These are phyloP conservation scores for Coemansia guatemalensis DNA, from an alignment of 192 early-diverging fungal species.

Conservation along the genomic window DNA sequence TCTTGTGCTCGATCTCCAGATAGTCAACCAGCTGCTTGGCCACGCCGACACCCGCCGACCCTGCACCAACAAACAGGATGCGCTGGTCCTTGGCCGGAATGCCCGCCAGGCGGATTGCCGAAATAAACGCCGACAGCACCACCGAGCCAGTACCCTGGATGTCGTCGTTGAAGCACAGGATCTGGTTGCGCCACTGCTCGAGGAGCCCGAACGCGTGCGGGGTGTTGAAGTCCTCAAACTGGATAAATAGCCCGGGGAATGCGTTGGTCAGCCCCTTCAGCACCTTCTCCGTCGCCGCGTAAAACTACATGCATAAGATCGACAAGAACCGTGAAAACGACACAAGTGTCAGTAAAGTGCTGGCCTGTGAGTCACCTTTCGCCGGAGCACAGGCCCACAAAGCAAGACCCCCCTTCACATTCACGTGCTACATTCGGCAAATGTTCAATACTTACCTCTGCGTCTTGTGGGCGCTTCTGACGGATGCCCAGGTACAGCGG, in stretches of 20 bases:
- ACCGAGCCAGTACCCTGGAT: constrained; percentile 78
- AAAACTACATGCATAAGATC: constrained; percentile 57
- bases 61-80: constrained; percentile 93
- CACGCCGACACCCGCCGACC: constrained; percentile 93
- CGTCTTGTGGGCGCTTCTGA: constrained; percentile 63
- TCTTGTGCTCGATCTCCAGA: constrained; percentile 70
- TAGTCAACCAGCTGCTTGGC: constrained; percentile 87
- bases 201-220: constrained; percentile 89
- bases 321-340: not conserved
- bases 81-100: constrained; percentile 74
- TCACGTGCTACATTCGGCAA: not conserved
- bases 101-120: constrained; percentile 68
- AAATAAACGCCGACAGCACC: constrained; percentile 89
- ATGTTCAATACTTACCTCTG: constrained; percentile 42
- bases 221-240: constrained; percentile 96
- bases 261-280: constrained; percentile 64
- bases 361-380: not conserved
- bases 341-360: not conserved
- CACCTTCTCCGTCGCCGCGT: constrained; percentile 79
- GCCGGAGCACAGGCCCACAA: constrained; percentile 9
- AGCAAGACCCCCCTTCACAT: not conserved
- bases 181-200: constrained; percentile 71
- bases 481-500: constrained; percentile 86
- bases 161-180: constrained; percentile 90
- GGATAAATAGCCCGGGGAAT: constrained; percentile 83